Percentiles rank a stretch among this genome's conserved stretches.
These are phyloP conservation scores for Prunus yedoensis DNA, from an alignment of 331 rosid genomes.

Conservation along the genomic window DNA sequence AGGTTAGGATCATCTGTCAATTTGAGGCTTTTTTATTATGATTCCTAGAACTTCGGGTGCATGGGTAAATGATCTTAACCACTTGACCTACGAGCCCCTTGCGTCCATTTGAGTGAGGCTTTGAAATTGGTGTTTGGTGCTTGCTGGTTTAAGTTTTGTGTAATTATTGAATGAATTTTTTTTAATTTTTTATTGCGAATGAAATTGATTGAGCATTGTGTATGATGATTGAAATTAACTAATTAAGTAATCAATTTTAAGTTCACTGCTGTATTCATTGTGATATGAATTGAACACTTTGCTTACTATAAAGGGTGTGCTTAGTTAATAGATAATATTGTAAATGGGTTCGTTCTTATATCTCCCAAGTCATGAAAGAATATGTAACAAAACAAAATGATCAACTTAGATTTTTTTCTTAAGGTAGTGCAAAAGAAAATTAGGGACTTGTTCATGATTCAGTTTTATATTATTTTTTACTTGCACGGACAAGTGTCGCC, in stretches of 20 bases:
- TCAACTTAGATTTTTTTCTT: neutral
- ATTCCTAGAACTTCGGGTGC: too few species aligned
- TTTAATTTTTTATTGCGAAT: neutral
- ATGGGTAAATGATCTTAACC: too few species aligned
- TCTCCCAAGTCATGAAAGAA: neutral
- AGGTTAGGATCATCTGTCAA: constrained; percentile 39
- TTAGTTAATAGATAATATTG: neutral
- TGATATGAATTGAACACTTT: neutral
- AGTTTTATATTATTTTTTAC: neutral
- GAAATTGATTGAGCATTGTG: neutral
- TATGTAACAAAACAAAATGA: neutral
- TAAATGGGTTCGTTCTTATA: neutral
- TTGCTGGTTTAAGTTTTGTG: neutral
- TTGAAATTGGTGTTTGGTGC: neutral
- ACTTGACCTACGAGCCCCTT: too few species aligned
- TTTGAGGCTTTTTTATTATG: neutral
- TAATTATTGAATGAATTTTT: neutral
- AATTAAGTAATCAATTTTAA: neutral
- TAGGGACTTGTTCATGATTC: neutral
- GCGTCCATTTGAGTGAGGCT: neutral
- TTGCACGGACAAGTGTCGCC: neutral
- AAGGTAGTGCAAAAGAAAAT: neutral
- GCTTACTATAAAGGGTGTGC: neutral
- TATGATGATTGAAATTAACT: neutral
- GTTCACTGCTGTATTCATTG: neutral